phyloP scores from a whole-genome alignment of 495 filamentous ascomycete species.

The Pyrenula massariospora region DNA sequence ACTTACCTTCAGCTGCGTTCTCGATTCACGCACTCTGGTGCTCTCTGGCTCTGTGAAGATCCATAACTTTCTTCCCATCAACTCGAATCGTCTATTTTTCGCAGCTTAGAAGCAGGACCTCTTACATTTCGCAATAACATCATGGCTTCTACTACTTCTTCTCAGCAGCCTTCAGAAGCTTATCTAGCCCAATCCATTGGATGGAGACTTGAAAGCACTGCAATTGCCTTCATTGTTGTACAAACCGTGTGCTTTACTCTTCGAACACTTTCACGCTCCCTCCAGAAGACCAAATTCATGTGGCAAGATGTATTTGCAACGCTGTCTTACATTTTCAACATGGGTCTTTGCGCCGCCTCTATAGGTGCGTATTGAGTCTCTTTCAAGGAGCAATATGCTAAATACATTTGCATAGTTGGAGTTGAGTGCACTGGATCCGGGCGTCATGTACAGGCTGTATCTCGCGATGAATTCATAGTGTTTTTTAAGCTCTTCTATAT shows the following conservation, averaged over 20 bases:
- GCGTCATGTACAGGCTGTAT: not conserved
- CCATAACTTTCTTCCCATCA: not conserved
- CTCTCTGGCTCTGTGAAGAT: too few relatives aligned
- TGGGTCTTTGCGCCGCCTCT: not conserved
- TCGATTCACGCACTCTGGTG: too few relatives aligned
- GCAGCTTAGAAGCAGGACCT: not conserved
- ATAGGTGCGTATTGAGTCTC: not conserved
- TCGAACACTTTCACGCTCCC: not conserved
- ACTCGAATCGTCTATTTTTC: not conserved
- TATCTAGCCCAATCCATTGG: not conserved
- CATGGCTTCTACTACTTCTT: not conserved
- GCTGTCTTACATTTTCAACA: not conserved
- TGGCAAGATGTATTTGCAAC: not conserved
- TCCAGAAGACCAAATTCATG: not conserved
- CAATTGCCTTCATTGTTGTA: not conserved
- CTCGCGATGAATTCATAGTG: not conserved
- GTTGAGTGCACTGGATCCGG: not conserved
- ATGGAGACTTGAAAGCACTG: not conserved
- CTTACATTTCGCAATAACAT: not conserved
- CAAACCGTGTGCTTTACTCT: not conserved
- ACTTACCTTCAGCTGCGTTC: too few relatives aligned
- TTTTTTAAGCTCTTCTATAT: conserved; percentile 2
- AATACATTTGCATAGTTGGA: not conserved
- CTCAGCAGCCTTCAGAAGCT: not conserved
- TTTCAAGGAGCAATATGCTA: not conserved